Evolutionary conservation across 768 basidiomycete genomes (phyloP), one percentile per base, ranked within the genome.

Genomic region (Candolleomyces aberdarensis): DNA sequence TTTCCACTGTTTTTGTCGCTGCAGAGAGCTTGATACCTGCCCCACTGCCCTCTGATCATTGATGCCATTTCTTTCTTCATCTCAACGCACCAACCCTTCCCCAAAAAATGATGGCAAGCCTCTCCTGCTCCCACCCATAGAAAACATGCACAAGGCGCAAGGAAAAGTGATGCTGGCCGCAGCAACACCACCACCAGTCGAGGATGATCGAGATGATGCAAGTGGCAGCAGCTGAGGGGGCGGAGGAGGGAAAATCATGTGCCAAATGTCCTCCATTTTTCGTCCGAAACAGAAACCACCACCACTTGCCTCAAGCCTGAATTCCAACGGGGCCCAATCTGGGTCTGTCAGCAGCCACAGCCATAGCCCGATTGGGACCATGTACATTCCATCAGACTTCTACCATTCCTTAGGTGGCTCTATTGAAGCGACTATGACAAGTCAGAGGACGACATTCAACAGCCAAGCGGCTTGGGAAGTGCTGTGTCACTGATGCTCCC

Each of bases 401-500:
- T n/a, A n/a, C n/a, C n/a, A n/a, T n/a, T n/a, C n/a, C n/a, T n/a
- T n/a, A n/a, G n/a, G n/a, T n/a, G n/a, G n/a, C n/a, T n/a, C n/a
- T 39, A 9, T 22, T 52, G 49, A 58, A 40, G n/a, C 32, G 55
- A 20, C 63, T 63, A 65, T 47, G 52, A 63, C 11, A 68, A 67
- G 20, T 70, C 70, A 6, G 70, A 71, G n/a, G 77, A 78, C 51
- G 80, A 81, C 36, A 81, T 81, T 56, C 77, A 79, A 26, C 65
- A 76, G 48, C 80, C 80, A 8, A 81, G 80, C 64, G 80, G 79
- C 6, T 66, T 81, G 13, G 80, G 80, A 22, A 72, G 76, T 40
- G 69, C 76, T 6, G 72, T 57, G 13, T 32, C n/a, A 19, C 44
- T 41, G 9, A 48, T 41, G 9, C 48, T 50, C 26, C 62, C 61